phyloP scores from a whole-genome alignment of 2,329 filamentous ascomycete genomes.

The Xylaria sp. region DNA sequence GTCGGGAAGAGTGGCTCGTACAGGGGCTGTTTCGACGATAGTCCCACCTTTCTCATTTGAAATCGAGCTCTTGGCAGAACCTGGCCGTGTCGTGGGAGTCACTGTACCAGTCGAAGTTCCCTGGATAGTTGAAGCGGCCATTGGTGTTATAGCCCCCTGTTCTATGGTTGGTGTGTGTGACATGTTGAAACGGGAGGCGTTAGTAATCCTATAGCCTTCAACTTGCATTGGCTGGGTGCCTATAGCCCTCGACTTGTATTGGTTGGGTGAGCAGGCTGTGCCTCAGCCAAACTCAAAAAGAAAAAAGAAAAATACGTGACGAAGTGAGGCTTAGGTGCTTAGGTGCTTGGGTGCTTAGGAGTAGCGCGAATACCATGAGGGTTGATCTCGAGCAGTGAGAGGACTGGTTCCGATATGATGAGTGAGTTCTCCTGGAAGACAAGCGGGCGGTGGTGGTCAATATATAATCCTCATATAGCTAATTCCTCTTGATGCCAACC shows the following conservation, averaged over 20 bases:
- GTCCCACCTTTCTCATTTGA: constrained; percentile 28
- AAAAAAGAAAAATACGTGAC: too few species aligned
- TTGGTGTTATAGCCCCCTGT: constrained; percentile 26
- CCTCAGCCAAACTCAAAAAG: not conserved
- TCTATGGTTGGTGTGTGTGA: constrained; percentile 10
- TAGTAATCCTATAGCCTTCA: too few species aligned
- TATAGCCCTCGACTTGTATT: too few species aligned
- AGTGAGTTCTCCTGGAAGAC: not conserved
- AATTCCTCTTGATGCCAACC: not conserved
- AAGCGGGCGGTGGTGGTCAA: not conserved
- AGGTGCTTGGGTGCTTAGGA: not conserved
- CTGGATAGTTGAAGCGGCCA: constrained; percentile 21
- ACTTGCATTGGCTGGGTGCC: too few species aligned
- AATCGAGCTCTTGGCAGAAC: constrained; percentile 25
- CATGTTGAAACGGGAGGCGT: constrained; percentile 27
- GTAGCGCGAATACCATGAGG: not conserved
- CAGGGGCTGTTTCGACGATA: constrained; percentile 4
- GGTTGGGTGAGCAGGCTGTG: not conserved
- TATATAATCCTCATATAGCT: constrained; percentile 2
- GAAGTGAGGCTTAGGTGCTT: not conserved
- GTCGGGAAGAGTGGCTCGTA: constrained; percentile 33
- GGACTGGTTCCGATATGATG: not conserved
- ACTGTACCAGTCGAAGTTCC: constrained; percentile 32
- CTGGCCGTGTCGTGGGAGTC: constrained; percentile 28
- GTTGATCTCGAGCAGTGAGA: not conserved